Conservation (phyloP, 495 filamentous ascomycete genomes). For the Talaromyces borbonicus region DNA sequence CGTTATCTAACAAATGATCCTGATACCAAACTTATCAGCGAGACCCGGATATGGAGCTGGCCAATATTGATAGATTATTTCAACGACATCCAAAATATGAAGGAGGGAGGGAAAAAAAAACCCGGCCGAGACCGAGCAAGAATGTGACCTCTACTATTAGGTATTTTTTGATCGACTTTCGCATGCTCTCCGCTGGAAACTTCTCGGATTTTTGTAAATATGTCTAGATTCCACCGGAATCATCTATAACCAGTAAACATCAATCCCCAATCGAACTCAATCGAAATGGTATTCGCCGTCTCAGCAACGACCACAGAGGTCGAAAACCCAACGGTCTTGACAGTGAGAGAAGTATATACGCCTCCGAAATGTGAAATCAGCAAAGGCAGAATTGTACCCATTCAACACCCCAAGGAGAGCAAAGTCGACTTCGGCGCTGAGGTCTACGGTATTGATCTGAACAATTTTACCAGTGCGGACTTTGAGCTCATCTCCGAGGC, state of each 20-base stretch:
- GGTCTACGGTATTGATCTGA: slow-evolving; percentile 22
- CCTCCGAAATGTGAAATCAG: not conserved
- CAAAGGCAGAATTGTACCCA: slow-evolving; percentile 5
- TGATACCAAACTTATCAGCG: too few species aligned
- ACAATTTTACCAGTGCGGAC: slow-evolving; percentile 18
- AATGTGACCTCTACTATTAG: too few species aligned
- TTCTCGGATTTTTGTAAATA: too few species aligned
- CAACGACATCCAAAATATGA: too few species aligned
- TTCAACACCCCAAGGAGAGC: not conserved
- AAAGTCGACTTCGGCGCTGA: slow-evolving; percentile 19
- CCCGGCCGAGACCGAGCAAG: too few species aligned
- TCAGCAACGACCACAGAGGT: not conserved
- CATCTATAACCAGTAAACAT: not conserved
- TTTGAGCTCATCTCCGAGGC: slow-evolving; percentile 19
- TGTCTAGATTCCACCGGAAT: too few species aligned
- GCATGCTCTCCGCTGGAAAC: too few species aligned
- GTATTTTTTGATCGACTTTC: too few species aligned
- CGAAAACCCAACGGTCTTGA: not conserved
- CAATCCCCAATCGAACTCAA: not conserved
- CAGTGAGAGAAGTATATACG: slow-evolving; percentile 1
- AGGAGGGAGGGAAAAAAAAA: too few species aligned
- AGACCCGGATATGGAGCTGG: too few species aligned
- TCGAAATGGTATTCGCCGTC: slow-evolving; percentile 5
- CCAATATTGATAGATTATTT: too few species aligned
- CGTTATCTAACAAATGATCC: too few species aligned